Base-by-base conservation (phyloP, 2,329 filamentous ascomycete species). In the Aspergillus fijiensis region DNA sequence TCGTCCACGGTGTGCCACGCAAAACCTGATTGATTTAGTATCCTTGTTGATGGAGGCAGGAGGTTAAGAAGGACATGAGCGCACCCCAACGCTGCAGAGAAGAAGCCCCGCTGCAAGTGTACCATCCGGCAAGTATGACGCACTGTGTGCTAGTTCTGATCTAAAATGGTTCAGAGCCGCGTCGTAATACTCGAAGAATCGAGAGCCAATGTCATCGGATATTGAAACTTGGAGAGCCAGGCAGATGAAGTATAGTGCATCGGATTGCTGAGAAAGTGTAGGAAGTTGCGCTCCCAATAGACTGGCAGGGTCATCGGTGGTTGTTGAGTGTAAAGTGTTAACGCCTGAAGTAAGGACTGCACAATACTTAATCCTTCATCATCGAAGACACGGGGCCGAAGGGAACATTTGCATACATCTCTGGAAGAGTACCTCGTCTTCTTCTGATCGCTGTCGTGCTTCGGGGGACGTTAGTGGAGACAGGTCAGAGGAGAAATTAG, bases 31-130 rank as follows among this genome's bases (percentile, higher is more conserved):
- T 33, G 23, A 51, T 19, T 27, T 12, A 51, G 16, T 6, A n/a
- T 12, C n/a, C 14, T 19, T 25, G 5, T 4, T 21, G 6, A 57
- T 23, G 7, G 4, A 25, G 12, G 21, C 4, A 35, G 27, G 7
- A 11, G 42, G 23, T n/a, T 35, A 33, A 29, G 1, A 16, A 7
- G 7, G 50, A 45, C 4, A n/a, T 45, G 14, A 10, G 69, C 70
- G 51, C 58, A 74, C 70, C 14, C 69, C 71, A 56, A 72, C 73
- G 48, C 65, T 74, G 59, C 71, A 74, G 42, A 74, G 27, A 6
- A 74, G 64, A 5, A 74, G 55, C 0, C 71, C 72, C 5, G 72
- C 69, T 23, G 67, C 66, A 16, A 74, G 49, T 5, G 70, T 74
- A 3, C 66, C 69, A 62, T 74, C 71, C 1, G 64, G 60, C 9